Base-by-base conservation (phyloP, 2,329 filamentous ascomycete species). In the Aschersonia sp. region DNA sequence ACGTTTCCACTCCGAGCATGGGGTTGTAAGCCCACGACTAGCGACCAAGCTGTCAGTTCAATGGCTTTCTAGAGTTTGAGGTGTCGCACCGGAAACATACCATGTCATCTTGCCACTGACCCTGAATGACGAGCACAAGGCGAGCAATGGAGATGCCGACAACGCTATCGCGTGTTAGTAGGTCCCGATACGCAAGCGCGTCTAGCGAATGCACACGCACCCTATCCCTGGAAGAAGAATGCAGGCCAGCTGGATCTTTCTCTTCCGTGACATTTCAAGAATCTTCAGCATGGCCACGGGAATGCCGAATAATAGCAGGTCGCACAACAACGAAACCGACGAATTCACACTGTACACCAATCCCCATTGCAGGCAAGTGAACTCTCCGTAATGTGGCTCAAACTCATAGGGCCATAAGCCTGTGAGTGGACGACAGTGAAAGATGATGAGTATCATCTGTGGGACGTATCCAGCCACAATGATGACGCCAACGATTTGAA, bases 261-360 rank as follows among this genome's bases (percentile, higher is more conserved):
- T 61, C 50, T 62, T 62, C 4, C 58, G 55, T 0, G 62, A 62
- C 57, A 73, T 65, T 45, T 72, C 67, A 41, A 74, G 53, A 7
- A 65, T 61, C 31, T 62, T 58, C 39, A 76, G 62, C 59, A 75
- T 69, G 6, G 69, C 66, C 14, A 70, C 58, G 0, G 72, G 72
- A 44, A 75, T 72, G 4, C 66, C 63, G 49, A 76, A 74, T 40
- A 76, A 60, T 11, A 74, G 49, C 45, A 75, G 51, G 47, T 76
- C 72, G 55, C 70, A 74, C 1, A 71, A 50, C 8, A 75, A 57
- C 1, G 71, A 74, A 4, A 75, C 57, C 0, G 59, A 62, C 9
- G 70, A 73, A 54, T 74, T 75, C 22, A 71, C 67, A 8, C 67
- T 66, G 51, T 75, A 76, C 1, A 76, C 70, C 3, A 71, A 48